These are phyloP conservation scores for Penicillium nordicum DNA, from an alignment of 2,329 filamentous ascomycete genomes.

Conservation along the genomic window DNA sequence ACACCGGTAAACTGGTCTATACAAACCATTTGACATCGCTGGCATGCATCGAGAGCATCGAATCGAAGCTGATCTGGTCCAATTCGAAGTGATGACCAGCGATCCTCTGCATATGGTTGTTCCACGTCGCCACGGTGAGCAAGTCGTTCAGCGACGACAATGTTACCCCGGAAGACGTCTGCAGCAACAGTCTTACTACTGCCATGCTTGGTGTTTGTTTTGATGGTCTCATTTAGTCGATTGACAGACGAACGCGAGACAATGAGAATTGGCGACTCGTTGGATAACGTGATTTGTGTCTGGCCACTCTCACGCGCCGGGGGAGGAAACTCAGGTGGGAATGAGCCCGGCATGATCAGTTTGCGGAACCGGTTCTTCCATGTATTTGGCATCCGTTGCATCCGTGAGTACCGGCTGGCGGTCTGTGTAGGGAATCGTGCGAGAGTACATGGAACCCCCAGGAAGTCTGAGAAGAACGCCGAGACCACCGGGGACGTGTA, in stretches of 20 bases:
- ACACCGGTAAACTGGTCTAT: conserved; percentile 79
- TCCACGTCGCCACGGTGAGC: conserved; percentile 44
- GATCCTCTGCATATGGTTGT: conserved; percentile 73
- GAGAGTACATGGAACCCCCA: conserved; percentile 77
- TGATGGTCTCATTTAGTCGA: conserved; percentile 70
- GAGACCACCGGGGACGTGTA: conserved; percentile 67
- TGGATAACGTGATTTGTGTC: conserved; percentile 70
- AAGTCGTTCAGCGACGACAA: conserved; percentile 63
- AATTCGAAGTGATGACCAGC: conserved; percentile 67
- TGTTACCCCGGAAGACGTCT: conserved; percentile 82
- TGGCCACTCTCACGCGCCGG: conserved; percentile 49
- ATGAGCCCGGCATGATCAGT: conserved; percentile 51
- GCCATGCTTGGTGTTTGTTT: conserved; percentile 53
- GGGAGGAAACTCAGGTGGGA: conserved; percentile 45
- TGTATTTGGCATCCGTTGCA: conserved; percentile 55
- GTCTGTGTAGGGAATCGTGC: conserved; percentile 75
- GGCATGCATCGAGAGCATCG: conserved; percentile 74
- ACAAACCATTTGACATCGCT: conserved; percentile 94
- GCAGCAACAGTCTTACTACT: conserved; percentile 58
- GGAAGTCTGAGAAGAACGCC: conserved; percentile 69
- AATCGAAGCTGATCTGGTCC: conserved; percentile 44
- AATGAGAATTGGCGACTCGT: conserved; percentile 88
- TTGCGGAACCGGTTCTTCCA: conserved; percentile 23
- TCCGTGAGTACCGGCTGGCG: conserved; percentile 67
- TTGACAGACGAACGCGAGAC: conserved; percentile 78